These are phyloP conservation scores for Ogataea zsoltii DNA, from an alignment of 805 yeast species.

Conservation along the genomic window DNA sequence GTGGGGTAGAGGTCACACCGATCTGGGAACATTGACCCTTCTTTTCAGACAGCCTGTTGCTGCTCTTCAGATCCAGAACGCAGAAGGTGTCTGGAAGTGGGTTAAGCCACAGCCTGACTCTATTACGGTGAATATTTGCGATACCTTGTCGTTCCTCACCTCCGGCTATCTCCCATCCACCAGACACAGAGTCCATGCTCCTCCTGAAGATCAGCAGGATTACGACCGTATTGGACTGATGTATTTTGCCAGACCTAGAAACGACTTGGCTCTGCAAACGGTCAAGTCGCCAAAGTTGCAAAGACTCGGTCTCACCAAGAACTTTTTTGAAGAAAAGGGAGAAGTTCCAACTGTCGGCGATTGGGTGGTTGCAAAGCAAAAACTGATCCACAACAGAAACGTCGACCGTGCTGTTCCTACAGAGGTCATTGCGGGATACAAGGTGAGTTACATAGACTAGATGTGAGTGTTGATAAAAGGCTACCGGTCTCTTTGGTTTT, in stretches of 20 bases:
- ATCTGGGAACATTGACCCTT: slow-evolving; percentile 38
- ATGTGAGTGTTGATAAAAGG: too few species aligned
- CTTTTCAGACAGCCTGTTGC: slow-evolving; percentile 39
- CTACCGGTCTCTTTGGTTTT: not conserved
- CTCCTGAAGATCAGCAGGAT: slow-evolving; percentile 35
- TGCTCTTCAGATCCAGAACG: slow-evolving; percentile 37
- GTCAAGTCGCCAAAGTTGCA: slow-evolving; percentile 37
- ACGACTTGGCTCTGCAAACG: slow-evolving; percentile 30
- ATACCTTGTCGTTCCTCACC: slow-evolving; percentile 37
- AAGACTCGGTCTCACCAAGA: slow-evolving; percentile 33
- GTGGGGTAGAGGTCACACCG: slow-evolving; percentile 40
- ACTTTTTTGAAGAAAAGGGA: slow-evolving; percentile 15
- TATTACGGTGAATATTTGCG: slow-evolving; percentile 39
- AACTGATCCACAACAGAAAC: slow-evolving; percentile 8
- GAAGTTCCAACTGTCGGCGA: slow-evolving; percentile 16
- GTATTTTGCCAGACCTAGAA: slow-evolving; percentile 39
- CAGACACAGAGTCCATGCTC: slow-evolving; percentile 37
- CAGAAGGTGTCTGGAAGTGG: slow-evolving; percentile 37
- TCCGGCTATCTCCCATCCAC: slow-evolving; percentile 39
- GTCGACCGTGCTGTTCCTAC: slow-evolving; percentile 7
- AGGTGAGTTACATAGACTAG: not conserved
- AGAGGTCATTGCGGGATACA: slow-evolving; percentile 15
- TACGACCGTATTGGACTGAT: slow-evolving; percentile 37
- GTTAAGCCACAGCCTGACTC: slow-evolving; percentile 36
- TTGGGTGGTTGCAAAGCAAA: slow-evolving; percentile 19